Evolutionary conservation across 345 rosid species (phyloP).

Genomic region (Salix viminalis): DNA sequence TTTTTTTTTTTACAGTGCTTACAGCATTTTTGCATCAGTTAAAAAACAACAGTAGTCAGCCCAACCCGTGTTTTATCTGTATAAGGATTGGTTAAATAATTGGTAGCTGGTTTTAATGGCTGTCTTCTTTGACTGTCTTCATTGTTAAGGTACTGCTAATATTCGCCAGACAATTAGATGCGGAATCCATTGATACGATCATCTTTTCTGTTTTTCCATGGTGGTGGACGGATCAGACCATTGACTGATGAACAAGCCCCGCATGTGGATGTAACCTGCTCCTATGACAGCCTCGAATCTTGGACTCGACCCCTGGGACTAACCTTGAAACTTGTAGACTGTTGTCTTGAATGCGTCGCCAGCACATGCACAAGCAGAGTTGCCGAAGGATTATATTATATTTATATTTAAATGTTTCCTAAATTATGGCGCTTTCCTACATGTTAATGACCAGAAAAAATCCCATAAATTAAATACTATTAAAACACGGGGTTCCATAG

Average conservation of each 20-base stretch:
- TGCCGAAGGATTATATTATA: neutral
- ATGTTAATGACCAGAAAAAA: neutral
- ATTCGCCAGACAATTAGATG: too few relatives aligned
- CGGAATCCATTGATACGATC: neutral
- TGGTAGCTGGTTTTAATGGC: neutral
- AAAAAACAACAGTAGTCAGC: neutral
- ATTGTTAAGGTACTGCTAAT: neutral
- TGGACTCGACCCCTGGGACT: neutral
- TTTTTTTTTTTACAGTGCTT: neutral
- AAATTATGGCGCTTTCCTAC: neutral
- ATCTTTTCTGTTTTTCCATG: neutral
- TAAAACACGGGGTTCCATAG: neutral
- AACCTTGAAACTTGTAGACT: neutral
- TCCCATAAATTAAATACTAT: neutral
- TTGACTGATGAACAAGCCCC: neutral
- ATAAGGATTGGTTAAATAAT: too few relatives aligned
- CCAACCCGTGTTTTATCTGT: too few relatives aligned
- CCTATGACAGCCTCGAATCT: neutral
- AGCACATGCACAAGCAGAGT: neutral
- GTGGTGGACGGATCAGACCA: neutral
- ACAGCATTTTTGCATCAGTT: neutral
- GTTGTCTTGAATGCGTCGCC: neutral
- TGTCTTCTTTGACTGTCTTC: neutral
- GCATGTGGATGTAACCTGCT: neutral
- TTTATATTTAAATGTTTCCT: neutral